These are phyloP conservation scores for Penicillium silybi DNA, from an alignment of 495 filamentous ascomycete genomes.

Conservation along the genomic window DNA sequence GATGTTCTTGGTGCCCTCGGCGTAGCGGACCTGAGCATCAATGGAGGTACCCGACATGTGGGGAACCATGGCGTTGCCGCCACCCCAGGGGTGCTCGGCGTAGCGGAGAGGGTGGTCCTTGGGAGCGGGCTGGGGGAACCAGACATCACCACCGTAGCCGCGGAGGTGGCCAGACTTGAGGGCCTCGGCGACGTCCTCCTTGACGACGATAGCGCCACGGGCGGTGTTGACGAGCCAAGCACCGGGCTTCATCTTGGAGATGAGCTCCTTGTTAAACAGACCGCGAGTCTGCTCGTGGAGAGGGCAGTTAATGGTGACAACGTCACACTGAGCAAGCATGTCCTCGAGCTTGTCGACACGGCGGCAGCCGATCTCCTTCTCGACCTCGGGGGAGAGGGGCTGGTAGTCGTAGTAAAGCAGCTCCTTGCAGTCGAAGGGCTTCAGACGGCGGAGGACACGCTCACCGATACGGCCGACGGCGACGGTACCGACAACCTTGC, in stretches of 20 bases:
- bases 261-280: constrained; percentile 99
- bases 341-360: constrained; percentile 87
- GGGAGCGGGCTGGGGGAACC: constrained; percentile 91
- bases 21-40: constrained; percentile 95
- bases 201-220: constrained; percentile 97
- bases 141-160: constrained; percentile 95
- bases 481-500: constrained; percentile 97
- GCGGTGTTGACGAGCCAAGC: constrained; percentile 97
- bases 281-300: constrained; percentile 96
- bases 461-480: constrained; percentile 97
- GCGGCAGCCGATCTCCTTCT: constrained; percentile 95
- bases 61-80: constrained; percentile 96
- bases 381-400: constrained; percentile 76
- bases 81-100: constrained; percentile 91
- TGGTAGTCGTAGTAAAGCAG: constrained; percentile 99
- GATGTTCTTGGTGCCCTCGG: constrained; percentile 83
- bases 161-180: constrained; percentile 90
- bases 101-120: constrained; percentile 91
- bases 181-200: constrained; percentile 96
- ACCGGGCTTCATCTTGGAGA: constrained; percentile 98
- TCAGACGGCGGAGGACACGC: constrained; percentile 91
- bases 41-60: constrained; percentile 98
- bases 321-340: constrained; percentile 91
- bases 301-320: constrained; percentile 99
- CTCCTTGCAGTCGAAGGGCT: constrained; percentile 99